These are phyloP conservation scores for Aspergillus piperis DNA, from an alignment of 2,329 filamentous ascomycete genomes.

Conservation along the genomic window DNA sequence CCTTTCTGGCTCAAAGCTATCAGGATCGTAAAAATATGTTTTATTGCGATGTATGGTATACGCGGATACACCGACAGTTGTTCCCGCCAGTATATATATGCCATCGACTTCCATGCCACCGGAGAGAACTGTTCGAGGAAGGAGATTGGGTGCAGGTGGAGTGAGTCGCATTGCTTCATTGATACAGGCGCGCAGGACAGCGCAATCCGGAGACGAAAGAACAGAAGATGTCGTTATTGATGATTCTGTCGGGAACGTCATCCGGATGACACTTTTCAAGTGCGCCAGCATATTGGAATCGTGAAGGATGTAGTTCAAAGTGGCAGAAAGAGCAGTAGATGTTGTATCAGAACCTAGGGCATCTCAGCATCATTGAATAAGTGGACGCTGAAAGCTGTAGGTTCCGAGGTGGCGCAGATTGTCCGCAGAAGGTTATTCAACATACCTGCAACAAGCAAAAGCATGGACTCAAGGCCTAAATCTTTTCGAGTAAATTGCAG, in stretches of 20 bases:
- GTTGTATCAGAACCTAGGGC: constrained; percentile 5
- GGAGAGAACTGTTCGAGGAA: constrained; percentile 36
- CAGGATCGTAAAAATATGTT: constrained; percentile 20
- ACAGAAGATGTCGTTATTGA: neutral
- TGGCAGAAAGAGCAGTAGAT: neutral
- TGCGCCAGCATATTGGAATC: neutral
- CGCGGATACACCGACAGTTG: constrained; percentile 42
- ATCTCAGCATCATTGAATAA: too few species aligned
- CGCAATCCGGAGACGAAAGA: neutral
- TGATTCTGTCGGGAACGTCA: neutral
- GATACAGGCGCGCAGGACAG: constrained; percentile 11
- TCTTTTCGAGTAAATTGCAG: constrained; percentile 3
- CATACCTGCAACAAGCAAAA: neutral
- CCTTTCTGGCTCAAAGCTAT: constrained; percentile 39
- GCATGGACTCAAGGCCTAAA: constrained; percentile 1
- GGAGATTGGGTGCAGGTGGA: constrained; percentile 22
- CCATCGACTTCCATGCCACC: constrained; percentile 31
- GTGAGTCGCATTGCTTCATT: constrained; percentile 16
- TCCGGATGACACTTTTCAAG: neutral
- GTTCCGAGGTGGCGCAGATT: too few species aligned
- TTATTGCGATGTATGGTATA: constrained; percentile 24
- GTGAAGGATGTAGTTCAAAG: neutral
- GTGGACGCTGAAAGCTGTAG: too few species aligned
- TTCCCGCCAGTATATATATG: constrained; percentile 31
- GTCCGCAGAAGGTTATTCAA: too few species aligned